Conservation (phyloP, 2,329 filamentous ascomycete species). For the Sclerotinia borealis region DNA sequence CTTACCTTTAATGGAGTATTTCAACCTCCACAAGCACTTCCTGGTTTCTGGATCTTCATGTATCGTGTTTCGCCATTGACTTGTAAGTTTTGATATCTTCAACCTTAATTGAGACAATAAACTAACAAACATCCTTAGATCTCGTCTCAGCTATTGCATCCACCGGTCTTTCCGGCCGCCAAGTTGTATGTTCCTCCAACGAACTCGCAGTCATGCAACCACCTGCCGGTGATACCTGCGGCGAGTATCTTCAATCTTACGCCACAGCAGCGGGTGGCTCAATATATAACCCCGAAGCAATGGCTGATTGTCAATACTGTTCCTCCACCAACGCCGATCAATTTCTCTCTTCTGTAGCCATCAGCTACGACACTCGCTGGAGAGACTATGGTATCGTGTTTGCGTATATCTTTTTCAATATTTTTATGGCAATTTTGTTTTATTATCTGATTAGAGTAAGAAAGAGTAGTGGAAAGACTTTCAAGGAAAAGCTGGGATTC, state of each 20-base stretch:
- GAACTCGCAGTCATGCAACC: constrained; percentile 65
- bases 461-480: constrained; percentile 18
- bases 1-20: constrained; percentile 75
- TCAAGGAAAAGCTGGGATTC: constrained; percentile 13
- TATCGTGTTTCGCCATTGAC: constrained; percentile 58
- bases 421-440: constrained; percentile 44
- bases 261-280: constrained; percentile 45
- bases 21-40: constrained; percentile 55
- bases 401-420: constrained; percentile 52
- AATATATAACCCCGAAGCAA: constrained; percentile 45
- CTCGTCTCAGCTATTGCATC: constrained; percentile 66
- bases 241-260: constrained; percentile 50
- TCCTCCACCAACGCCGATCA: constrained; percentile 48
- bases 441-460: constrained; percentile 44
- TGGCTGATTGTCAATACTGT: constrained; percentile 50
- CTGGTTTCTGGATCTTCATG: constrained; percentile 81
- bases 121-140: constrained; percentile 47
- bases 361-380: constrained; percentile 56
- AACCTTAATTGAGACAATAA: not conserved
- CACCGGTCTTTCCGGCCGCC: constrained; percentile 60
- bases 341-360: constrained; percentile 44
- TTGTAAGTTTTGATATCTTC: constrained; percentile 25
- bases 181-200: constrained; percentile 59
- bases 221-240: constrained; percentile 49
- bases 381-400: constrained; percentile 61